Conservation (phyloP, 2,329 filamentous ascomycete genomes). For the Talaromyces sp. region DNA sequence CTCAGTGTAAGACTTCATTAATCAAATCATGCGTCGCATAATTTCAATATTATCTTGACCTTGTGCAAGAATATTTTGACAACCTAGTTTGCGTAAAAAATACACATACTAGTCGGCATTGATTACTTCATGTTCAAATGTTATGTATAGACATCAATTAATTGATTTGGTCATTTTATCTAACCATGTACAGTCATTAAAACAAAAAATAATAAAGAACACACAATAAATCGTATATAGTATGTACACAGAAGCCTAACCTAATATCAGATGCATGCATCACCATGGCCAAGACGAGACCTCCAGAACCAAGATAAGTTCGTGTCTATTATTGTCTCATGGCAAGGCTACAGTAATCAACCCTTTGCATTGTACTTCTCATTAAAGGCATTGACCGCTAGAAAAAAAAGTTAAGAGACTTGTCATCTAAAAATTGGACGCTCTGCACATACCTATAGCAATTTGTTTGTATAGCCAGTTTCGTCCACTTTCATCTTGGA, state of each 20-base stretch:
- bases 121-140: too few relatives aligned
- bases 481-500: constrained; percentile 73
- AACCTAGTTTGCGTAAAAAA: too few relatives aligned
- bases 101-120: too few relatives aligned
- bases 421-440: background rate
- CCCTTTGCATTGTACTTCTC: constrained; percentile 61
- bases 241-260: background rate
- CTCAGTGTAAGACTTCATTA: background rate
- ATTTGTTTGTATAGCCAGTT: constrained; percentile 64
- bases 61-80: background rate
- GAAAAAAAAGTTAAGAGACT: background rate
- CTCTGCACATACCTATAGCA: constrained; percentile 44
- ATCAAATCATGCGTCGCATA: too few relatives aligned
- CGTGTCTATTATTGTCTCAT: background rate
- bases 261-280: background rate
- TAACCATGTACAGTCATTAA: constrained; percentile 3
- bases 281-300: background rate
- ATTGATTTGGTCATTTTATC: too few relatives aligned
- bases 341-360: constrained; percentile 14
- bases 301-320: background rate
- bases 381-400: constrained; percentile 61
- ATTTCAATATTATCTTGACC: background rate
- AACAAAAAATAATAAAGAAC: background rate
- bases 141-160: too few relatives aligned
- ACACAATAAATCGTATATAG: background rate